phyloP scores from a whole-genome alignment of 2,329 filamentous ascomycete species.

The Xylariales sp. region DNA sequence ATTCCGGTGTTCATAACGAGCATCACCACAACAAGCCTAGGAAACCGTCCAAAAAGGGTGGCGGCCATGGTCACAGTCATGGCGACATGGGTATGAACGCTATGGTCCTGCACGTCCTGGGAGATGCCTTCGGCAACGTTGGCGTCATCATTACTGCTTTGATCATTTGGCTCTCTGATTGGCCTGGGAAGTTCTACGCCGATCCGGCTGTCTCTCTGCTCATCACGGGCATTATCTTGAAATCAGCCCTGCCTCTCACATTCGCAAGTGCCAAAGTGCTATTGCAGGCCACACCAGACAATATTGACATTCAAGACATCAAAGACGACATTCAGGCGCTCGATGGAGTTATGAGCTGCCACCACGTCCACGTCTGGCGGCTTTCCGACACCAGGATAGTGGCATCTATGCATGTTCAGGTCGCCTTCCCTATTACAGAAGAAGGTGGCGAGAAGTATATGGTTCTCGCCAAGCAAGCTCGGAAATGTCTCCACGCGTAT shows the following conservation, averaged over 20 bases:
- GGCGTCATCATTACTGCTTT: constrained; percentile 80
- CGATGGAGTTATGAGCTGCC: constrained; percentile 81
- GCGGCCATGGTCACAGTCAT: constrained; percentile 71
- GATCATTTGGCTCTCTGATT: constrained; percentile 87
- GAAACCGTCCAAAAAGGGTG: constrained; percentile 34
- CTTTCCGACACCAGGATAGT: constrained; percentile 92
- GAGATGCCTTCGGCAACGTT: constrained; percentile 80
- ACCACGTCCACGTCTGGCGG: constrained; percentile 98
- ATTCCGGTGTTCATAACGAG: constrained; percentile 57
- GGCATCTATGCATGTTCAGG: constrained; percentile 88
- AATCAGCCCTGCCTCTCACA: constrained; percentile 73
- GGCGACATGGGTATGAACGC: constrained; percentile 94
- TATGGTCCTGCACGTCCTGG: constrained; percentile 71
- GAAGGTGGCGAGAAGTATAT: constrained; percentile 80
- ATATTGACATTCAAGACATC: constrained; percentile 84
- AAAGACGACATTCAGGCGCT: constrained; percentile 84
- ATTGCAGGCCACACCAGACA: constrained; percentile 86
- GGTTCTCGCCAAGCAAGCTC: constrained; percentile 76
- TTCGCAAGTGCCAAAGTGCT: constrained; percentile 80
- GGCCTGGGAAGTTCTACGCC: constrained; percentile 76
- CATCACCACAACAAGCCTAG: constrained; percentile 80
- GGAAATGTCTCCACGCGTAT: constrained; percentile 87
- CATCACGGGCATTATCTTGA: constrained; percentile 77
- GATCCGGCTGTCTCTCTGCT: constrained; percentile 90
- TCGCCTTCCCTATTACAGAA: constrained; percentile 83